Conservation (phyloP, 352 stramenopile genomes). For the Phytophthora aleatoria region DNA sequence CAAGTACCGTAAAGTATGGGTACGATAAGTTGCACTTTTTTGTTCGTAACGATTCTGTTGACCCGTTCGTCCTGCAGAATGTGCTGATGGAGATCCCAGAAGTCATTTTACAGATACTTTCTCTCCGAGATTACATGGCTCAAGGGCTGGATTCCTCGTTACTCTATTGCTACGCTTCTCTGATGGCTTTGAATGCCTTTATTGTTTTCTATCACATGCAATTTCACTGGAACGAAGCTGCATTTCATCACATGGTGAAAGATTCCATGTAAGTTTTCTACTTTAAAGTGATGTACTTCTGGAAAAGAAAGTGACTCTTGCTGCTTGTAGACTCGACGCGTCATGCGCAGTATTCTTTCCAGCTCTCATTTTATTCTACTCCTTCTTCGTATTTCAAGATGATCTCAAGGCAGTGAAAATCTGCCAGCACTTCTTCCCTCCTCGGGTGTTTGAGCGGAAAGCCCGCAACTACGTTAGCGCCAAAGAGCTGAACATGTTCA, state of each 20-base stretch:
- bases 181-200: constrained; percentile 48
- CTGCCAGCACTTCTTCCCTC: constrained; percentile 40
- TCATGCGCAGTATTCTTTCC: constrained; percentile 48
- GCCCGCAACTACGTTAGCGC: constrained; percentile 40
- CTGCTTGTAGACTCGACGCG: constrained; percentile 34
- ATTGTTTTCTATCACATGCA: constrained; percentile 42
- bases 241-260: constrained; percentile 38
- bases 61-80: constrained; percentile 14
- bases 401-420: constrained; percentile 41
- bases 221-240: constrained; percentile 37
- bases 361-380: constrained; percentile 33
- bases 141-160: constrained; percentile 27
- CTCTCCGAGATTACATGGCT: constrained; percentile 29
- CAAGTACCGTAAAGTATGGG: constrained; percentile 36
- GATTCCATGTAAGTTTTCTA: constrained; percentile 40
- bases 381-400: constrained; percentile 36
- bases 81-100: constrained; percentile 39
- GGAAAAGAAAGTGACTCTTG: not conserved
- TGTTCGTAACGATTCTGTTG: not conserved
- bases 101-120: constrained; percentile 32
- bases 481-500: constrained; percentile 42
- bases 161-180: constrained; percentile 35
- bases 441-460: constrained; percentile 38
- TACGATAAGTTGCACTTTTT: constrained; percentile 7
- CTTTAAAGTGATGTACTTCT: not conserved